Evolutionary conservation across 108 stramenopile species (phyloP).

Genomic region (Cyclotella baltica): DNA sequence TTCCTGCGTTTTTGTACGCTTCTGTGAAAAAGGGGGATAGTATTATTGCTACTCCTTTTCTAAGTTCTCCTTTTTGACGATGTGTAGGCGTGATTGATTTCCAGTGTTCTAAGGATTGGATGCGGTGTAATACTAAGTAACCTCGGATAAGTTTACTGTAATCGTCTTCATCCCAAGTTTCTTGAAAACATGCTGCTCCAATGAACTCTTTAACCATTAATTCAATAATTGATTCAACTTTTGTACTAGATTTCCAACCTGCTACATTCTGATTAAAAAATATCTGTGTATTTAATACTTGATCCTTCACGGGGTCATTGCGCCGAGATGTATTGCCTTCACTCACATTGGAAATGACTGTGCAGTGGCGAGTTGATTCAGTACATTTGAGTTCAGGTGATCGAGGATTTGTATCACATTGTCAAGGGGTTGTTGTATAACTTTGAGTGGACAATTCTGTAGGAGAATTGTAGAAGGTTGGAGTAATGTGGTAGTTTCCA

Average conservation of each 20-base stretch:
- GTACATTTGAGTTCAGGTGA: too few species aligned
- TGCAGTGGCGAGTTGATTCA: too few species aligned
- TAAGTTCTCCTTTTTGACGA: not conserved
- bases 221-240: conserved; percentile 2
- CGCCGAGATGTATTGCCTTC: not conserved
- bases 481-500: too few species aligned
- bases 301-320: not conserved
- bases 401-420: too few species aligned
- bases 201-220: not conserved
- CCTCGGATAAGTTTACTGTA: not conserved
- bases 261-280: not conserved
- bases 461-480: too few species aligned
- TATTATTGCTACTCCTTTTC: conserved; percentile 3
- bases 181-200: not conserved
- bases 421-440: too few species aligned
- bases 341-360: not conserved
- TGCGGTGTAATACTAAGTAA: not conserved
- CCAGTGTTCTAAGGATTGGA: not conserved
- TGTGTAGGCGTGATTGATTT: not conserved
- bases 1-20: not conserved
- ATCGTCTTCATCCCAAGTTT: not conserved
- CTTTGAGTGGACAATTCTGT: too few species aligned
- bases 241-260: not conserved
- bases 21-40: not conserved
- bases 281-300: not conserved